Base-by-base conservation (phyloP, 1,139 yeast species). In the Meyerozyma athensensis region DNA sequence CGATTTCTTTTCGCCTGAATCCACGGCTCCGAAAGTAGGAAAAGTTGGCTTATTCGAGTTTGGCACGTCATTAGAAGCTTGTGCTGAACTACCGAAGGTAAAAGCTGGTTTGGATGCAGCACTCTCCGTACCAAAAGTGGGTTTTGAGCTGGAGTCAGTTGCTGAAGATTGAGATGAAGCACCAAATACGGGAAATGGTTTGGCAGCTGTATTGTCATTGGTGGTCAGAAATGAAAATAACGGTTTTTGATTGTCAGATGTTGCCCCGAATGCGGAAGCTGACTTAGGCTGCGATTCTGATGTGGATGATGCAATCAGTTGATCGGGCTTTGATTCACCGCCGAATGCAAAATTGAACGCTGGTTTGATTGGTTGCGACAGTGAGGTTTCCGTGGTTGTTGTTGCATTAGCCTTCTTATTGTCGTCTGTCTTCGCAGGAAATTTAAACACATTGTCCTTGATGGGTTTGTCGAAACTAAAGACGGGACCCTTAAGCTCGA, bases 401-500 rank as follows among this genome's bases (percentile, higher is more conserved):
- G 26, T 16, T 10, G 22, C 12, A n/a, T 37, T 38, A n/a, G 30
- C 37, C 19, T 38, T 36, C 33, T 31, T 34, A 14, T 17, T 20
- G 34, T 22, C 22, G 28, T 31, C 32, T 16, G 37, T 7, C 30
- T n/a, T 13, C 14, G 33, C 35, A 16, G 36, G 36, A 6, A 77
- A 54, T 43, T 75, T 77, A 54, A 78, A 78, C 1, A 74, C 73
- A 42, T 62, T 65, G 36, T 68, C 77, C 40, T 68, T 63, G 13
- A 73, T 67, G 6, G 65, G 58, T 40, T 75, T 74, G 39, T 64
- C 57, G 45, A 80, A 72, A 4, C 72, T 68, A 51, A 83, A 83
- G 10, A 74, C 60, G 16, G 90, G 90, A 4, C 89, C 90, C 46
- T 79, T 73, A 18, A 79, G 73, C 47, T 74, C 77, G 13, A 77